Evolutionary conservation across 2,329 filamentous ascomycete species (phyloP).

Genomic region (Aspergillus hortae): DNA sequence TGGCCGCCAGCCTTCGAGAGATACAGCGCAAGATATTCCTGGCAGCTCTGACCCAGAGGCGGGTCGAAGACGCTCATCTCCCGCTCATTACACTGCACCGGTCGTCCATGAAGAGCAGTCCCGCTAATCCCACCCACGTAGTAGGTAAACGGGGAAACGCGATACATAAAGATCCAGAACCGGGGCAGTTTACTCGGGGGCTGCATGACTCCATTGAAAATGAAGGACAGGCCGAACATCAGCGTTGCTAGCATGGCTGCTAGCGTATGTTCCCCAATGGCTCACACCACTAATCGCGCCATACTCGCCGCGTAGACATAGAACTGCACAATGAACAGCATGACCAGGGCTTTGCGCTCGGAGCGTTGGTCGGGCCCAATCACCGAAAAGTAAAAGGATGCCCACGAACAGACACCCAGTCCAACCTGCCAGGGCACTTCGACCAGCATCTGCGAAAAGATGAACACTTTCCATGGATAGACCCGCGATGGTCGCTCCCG

Average conservation of each 20-base stretch:
- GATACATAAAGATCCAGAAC: conserved; percentile 82
- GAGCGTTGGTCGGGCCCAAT: conserved; percentile 1
- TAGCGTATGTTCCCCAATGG: not conserved
- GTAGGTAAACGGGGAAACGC: conserved; percentile 53
- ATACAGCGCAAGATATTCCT: conserved; percentile 54
- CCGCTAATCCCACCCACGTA: conserved; percentile 71
- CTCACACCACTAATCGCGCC: conserved; percentile 6
- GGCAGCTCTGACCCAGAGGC: conserved; percentile 53
- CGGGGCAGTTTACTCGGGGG: conserved; percentile 50
- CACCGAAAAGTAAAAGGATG: conserved; percentile 81
- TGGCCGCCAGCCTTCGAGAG: conserved; percentile 49
- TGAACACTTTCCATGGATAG: conserved; percentile 80
- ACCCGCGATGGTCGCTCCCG: conserved; percentile 77
- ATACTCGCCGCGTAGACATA: conserved; percentile 7
- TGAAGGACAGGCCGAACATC: not conserved
- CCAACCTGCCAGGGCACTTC: conserved; percentile 72
- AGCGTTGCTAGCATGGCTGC: conserved; percentile 1
- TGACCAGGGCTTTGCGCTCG: conserved; percentile 1
- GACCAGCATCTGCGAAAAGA: conserved; percentile 74
- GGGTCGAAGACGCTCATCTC: conserved; percentile 67
- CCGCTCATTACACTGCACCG: conserved; percentile 62
- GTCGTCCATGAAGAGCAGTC: conserved; percentile 63
- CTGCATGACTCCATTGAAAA: conserved; percentile 40
- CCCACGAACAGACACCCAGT: conserved; percentile 68
- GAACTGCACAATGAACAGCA: conserved; percentile 7